Percentiles rank a stretch among this genome's conserved stretches.
Evolutionary conservation across 1,284 basidiomycete species (phyloP).

Genomic region (Vanrija sp.): DNA sequence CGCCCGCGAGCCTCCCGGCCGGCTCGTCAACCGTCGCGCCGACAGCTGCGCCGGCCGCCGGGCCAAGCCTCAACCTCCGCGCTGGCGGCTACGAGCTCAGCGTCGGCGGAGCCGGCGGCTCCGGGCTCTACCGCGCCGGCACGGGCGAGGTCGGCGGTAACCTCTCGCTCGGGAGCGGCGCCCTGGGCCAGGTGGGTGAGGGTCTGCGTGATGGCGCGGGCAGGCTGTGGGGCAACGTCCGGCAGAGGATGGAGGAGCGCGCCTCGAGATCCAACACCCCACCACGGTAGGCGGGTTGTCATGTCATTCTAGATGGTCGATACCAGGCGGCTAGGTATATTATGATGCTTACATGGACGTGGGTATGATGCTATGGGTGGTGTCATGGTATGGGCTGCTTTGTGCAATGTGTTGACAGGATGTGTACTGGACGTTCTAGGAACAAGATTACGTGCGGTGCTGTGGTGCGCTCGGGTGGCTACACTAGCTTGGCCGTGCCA

Average conservation of each 20-base stretch:
- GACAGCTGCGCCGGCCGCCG: slow-evolving; percentile 56
- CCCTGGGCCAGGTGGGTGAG: slow-evolving; percentile 58
- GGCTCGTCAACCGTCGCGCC: slow-evolving; percentile 34
- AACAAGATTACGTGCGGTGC: too few relatives aligned
- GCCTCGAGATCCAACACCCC: slow-evolving; percentile 58
- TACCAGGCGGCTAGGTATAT: too few relatives aligned
- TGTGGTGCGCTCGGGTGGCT: too few relatives aligned
- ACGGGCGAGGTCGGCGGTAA: slow-evolving; percentile 61
- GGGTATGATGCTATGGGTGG: neutral
- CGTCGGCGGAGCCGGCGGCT: slow-evolving; percentile 74
- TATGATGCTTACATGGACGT: neutral
- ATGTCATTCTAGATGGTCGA: neutral
- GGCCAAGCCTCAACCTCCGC: slow-evolving; percentile 65
- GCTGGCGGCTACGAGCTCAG: slow-evolving; percentile 86
- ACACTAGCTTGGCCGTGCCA: too few relatives aligned
- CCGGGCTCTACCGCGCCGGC: slow-evolving; percentile 71
- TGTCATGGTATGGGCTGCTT: neutral
- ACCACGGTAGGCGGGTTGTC: neutral
- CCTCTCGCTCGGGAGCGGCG: slow-evolving; percentile 66
- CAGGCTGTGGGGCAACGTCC: slow-evolving; percentile 79
- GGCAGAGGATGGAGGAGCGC: slow-evolving; percentile 84
- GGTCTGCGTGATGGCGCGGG: slow-evolving; percentile 62
- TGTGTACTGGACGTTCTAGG: too few relatives aligned
- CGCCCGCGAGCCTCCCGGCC: slow-evolving; percentile 22
- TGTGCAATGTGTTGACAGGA: neutral